Evolutionary conservation across 202 grass and related monocot genomes (phyloP).

Genomic region (Brachypodium distachyon): DNA sequence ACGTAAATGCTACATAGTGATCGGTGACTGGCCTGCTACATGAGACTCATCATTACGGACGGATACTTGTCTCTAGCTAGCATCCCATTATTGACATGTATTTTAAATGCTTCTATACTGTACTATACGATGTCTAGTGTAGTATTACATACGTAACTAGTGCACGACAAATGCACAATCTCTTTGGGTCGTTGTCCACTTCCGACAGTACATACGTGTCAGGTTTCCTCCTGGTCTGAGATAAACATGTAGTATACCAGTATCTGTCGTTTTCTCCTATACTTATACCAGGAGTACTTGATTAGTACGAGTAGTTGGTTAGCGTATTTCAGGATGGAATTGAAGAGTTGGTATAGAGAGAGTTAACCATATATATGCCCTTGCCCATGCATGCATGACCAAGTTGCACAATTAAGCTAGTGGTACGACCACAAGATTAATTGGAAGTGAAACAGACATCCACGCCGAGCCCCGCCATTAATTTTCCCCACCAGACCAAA

Average conservation of each 20-base stretch:
- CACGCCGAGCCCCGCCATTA: not conserved
- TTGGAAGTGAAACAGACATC: not conserved
- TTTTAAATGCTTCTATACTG: not conserved
- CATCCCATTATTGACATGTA: not conserved
- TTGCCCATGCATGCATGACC: not conserved
- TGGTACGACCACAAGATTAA: no score
- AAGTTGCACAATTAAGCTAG: no score
- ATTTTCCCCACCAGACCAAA: no score
- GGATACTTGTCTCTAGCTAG: not conserved
- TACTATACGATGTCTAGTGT: not conserved
- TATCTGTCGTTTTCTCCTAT: not conserved
- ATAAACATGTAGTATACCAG: not conserved
- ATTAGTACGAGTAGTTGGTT: not conserved
- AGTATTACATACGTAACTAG: not conserved
- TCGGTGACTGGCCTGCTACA: not conserved
- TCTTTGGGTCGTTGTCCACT: not conserved
- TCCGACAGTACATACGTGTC: not conserved
- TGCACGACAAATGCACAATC: constrained; percentile 22
- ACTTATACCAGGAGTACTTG: not conserved
- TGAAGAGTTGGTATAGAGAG: no score
- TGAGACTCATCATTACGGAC: not conserved
- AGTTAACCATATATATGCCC: no score
- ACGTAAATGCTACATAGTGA: not conserved
- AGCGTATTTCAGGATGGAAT: not conserved
- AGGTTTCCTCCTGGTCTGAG: not conserved